Conservation (phyloP, 495 filamentous ascomycete genomes). For the Penicillium argentinense region DNA sequence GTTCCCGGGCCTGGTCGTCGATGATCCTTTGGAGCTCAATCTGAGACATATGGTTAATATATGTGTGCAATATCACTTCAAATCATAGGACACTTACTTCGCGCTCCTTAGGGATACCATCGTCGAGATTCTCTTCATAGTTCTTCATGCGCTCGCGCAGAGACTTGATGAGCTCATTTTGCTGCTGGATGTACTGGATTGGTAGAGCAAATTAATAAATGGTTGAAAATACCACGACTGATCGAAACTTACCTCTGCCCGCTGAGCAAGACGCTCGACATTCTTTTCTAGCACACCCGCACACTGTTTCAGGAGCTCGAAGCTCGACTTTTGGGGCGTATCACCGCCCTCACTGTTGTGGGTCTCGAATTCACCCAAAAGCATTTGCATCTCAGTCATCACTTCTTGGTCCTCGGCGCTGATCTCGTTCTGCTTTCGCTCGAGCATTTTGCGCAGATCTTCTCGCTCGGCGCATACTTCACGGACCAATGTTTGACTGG, state of each 20-base stretch:
- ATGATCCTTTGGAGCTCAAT: slow-evolving; percentile 62
- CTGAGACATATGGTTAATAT: slow-evolving; percentile 27
- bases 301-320: slow-evolving; percentile 44
- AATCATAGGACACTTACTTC: slow-evolving; percentile 36
- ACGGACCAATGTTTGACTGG: slow-evolving; percentile 38
- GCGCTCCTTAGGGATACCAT: slow-evolving; percentile 48
- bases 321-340: slow-evolving; percentile 36
- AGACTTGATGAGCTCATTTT: slow-evolving; percentile 59
- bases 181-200: slow-evolving; percentile 59
- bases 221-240: background rate
- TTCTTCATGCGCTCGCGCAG: slow-evolving; percentile 56
- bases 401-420: slow-evolving; percentile 42
- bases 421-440: slow-evolving; percentile 40
- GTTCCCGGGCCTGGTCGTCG: slow-evolving; percentile 73
- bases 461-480: slow-evolving; percentile 45
- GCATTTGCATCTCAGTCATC: slow-evolving; percentile 45
- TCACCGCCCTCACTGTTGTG: slow-evolving; percentile 34
- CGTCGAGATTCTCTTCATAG: slow-evolving; percentile 45
- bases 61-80: background rate
- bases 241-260: slow-evolving; percentile 43
- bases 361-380: slow-evolving; percentile 41
- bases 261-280: slow-evolving; percentile 45
- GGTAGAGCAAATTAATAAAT: slow-evolving; percentile 12
- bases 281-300: slow-evolving; percentile 47
- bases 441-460: slow-evolving; percentile 43